Conservation (phyloP, 768 basidiomycete species). For the Sarcodon sp. region DNA sequence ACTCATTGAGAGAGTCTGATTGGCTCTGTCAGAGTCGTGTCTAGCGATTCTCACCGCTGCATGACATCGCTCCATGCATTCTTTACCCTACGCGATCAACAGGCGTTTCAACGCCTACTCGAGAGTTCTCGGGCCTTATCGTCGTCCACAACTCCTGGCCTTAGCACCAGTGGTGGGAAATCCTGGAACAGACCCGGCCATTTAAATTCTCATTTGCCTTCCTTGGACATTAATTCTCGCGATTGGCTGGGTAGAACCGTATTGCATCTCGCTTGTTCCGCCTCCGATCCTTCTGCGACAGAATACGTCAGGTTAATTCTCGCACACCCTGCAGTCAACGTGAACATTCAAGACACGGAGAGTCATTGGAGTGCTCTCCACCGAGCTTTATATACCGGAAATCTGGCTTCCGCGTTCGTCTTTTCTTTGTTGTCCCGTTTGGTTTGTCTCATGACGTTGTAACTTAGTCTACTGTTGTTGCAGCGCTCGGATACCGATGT, state of each 20-base stretch:
- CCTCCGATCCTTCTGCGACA: constrained; percentile 44
- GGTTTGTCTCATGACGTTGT: constrained; percentile 8
- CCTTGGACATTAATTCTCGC: constrained; percentile 53
- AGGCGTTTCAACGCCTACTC: constrained; percentile 67
- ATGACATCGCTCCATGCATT: constrained; percentile 78
- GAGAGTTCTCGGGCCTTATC: constrained; percentile 25
- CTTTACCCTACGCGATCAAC: constrained; percentile 57
- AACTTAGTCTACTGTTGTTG: constrained; percentile 56
- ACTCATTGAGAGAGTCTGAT: not conserved
- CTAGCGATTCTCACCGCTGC: constrained; percentile 15
- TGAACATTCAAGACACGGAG: constrained; percentile 74
- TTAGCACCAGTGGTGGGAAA: constrained; percentile 37
- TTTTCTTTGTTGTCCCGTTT: not conserved
- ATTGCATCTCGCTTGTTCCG: constrained; percentile 69
- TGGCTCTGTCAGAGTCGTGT: not conserved
- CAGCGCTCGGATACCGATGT: constrained; percentile 63
- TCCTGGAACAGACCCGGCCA: constrained; percentile 42
- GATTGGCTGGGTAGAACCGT: constrained; percentile 67
- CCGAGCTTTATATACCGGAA: constrained; percentile 71
- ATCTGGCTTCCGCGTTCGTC: constrained; percentile 55
- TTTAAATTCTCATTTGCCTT: constrained; percentile 14
- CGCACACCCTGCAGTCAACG: constrained; percentile 59
- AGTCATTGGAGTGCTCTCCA: constrained; percentile 90
- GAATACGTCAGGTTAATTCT: constrained; percentile 74
- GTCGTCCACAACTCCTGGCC: constrained; percentile 12